Evolutionary conservation across 2,329 filamentous ascomycete species (phyloP), one percentile per base, ranked within the genome.

Genomic region (Aspergillus pseudoglaucus): DNA sequence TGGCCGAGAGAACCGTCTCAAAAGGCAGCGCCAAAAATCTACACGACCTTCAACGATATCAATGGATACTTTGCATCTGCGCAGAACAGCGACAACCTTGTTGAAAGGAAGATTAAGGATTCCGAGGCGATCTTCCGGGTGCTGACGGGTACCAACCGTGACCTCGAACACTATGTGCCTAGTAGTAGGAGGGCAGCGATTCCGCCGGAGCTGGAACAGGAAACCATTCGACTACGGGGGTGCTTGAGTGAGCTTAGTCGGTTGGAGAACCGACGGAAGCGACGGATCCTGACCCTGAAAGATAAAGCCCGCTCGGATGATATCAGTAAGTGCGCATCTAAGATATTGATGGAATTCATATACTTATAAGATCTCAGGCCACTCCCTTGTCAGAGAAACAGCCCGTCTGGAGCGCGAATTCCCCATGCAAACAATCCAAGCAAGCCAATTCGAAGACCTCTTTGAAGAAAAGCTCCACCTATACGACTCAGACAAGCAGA

Each of bases 381-480:
- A 82, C 0, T 88, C 90, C 44, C 85, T 98, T 3, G 75, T 95
- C 18, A 80, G 80, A 43, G 90, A 97, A 74, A 85, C 90, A 2
- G 84, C 86, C 32, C 82, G 90, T 7, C 75, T 97, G 10, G 93
- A 97, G 70, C 82, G 90, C 41, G 84, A 87, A 49, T 91, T 89
- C 53, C 88, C 90, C 0, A 87, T 87, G 69, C 90, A 90, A 33
- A 81, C 83, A 9, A 85, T 98, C 45, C 86, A 89, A 44, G 84
- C 91, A 0, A 87, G 87, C 2, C 90, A 96, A 59, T 97, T 98
- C 61, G 93, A 98, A 60, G 81, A 83, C 46, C 85, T 97, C 42
- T 96, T 97, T 55, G 88, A 95, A 59, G 79, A 83, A 55, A 82
- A 90, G 1, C 78, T 98, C 2, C 82, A 85, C 41, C 76, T 85